phyloP scores from a whole-genome alignment of 2,329 filamentous ascomycete species.

The Magnaporthiopsis rhizophila region DNA sequence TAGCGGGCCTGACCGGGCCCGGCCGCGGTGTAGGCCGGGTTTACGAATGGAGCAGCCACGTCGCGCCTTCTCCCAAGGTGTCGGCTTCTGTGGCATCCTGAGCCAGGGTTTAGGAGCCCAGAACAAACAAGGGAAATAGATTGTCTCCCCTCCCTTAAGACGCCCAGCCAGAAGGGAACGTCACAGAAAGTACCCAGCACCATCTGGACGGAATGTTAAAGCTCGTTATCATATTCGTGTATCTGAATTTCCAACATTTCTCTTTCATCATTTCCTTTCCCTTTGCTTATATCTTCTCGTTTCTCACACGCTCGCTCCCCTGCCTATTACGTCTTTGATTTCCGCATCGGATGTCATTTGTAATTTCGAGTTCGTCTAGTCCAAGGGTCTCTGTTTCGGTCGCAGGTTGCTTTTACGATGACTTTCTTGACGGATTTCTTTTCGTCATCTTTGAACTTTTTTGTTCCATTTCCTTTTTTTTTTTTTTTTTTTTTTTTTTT shows the following conservation, averaged over 20 bases:
- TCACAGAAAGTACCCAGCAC: neutral
- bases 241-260: neutral
- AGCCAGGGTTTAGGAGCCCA: neutral
- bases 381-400: neutral
- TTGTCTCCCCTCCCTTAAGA: neutral
- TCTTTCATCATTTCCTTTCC: neutral
- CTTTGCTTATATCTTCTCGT: neutral
- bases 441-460: neutral
- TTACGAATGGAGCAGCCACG: slow-evolving; percentile 39
- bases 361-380: neutral
- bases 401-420: neutral
- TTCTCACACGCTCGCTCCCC: neutral
- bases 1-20: slow-evolving; percentile 39
- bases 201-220: neutral
- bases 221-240: neutral
- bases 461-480: neutral
- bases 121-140: neutral
- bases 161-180: neutral
- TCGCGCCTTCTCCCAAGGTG: slow-evolving; percentile 26
- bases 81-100: slow-evolving; percentile 1
- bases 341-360: neutral
- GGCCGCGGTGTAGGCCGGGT: slow-evolving; percentile 40
- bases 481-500: neutral
- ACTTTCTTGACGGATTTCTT: neutral
- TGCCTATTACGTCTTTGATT: neutral